Evolutionary conservation across 108 stramenopile genomes (phyloP), one percentile per base, ranked within the genome.

Genomic region (Cyclotella atomus): DNA sequence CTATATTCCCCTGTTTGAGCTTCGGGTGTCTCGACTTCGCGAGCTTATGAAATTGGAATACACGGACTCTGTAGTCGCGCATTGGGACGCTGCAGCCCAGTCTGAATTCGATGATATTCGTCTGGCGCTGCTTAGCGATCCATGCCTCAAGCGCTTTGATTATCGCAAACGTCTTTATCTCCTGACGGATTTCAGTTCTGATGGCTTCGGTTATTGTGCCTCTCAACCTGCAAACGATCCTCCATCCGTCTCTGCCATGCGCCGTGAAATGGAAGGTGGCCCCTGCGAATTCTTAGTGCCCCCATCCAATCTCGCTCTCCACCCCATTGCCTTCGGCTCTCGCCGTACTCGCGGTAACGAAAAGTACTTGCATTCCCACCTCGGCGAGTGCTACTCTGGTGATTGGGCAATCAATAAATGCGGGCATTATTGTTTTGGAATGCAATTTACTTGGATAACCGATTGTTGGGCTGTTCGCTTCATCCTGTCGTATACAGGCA

Each of bases 1-100:
- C 3, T 65, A 63, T 44, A 74, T 74, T 16, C 73, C 73, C 16
- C 1, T 50, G 23, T 65, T 74, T 20, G 63, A 74, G 23, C 3
- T 65, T 0, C 55, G 62, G 0, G 34, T 74, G 0, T 1, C 2
- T 1, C 14, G 5, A 9, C 38, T 69, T 3, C 38, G 68, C 21
- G n/a, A 33, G 20, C n/a, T 67, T 8, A 53, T 53, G 32, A 17
- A 35, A 6, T 1, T n/a, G 2, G 66, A 67, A 8, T 67, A 67
- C 66, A 19, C 7, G 1, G 27, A 30, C 36, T 2, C 2, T 35
- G 8, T 67, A 14, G 10, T 9, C 9, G 2, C 30, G n/a, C n/a
- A 67, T 2, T 67, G 17, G 20, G 30, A 30, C 20, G 32, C 8
- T 19, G 33, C 8, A 6, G 30, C 50, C 17, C 10, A 41, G 12